These are phyloP conservation scores for Dalechampia spathulata DNA, from an alignment of 441 rosid species.

Conservation along the genomic window DNA sequence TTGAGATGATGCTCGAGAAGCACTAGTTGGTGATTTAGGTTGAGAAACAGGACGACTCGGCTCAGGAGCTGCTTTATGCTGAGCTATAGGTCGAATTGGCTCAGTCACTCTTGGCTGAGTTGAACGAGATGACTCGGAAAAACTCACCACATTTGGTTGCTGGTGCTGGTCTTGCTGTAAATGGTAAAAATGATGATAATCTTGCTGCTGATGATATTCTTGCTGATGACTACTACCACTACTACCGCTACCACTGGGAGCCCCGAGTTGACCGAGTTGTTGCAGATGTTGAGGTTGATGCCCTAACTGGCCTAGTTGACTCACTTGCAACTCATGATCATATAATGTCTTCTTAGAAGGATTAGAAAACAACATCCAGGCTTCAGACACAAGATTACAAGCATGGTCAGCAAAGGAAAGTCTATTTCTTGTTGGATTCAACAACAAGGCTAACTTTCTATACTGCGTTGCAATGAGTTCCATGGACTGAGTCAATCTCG, in stretches of 20 bases:
- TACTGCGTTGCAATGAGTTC: conserved; percentile 70
- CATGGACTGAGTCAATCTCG: conserved; percentile 45
- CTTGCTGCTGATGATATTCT: background rate
- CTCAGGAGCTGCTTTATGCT: conserved; percentile 10
- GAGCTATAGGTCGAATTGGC: conserved; percentile 14
- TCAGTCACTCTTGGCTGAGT: conserved; percentile 16
- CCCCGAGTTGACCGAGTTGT: conserved; percentile 8
- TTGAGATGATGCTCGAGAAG: conserved; percentile 13
- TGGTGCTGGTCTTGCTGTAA: background rate
- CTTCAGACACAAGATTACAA: conserved; percentile 59
- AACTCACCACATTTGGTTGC: background rate
- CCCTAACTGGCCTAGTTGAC: conserved; percentile 40
- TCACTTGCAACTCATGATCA: conserved; percentile 59
- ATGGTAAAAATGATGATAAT: background rate
- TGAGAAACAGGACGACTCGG: conserved; percentile 8
- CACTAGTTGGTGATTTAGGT: conserved; percentile 2
- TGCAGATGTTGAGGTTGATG: too few species aligned
- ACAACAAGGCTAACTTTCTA: conserved; percentile 61
- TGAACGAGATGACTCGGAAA: conserved; percentile 23
- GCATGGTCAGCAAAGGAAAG: conserved; percentile 78
- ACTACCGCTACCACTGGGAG: conserved; percentile 8
- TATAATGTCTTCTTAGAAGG: conserved; percentile 56
- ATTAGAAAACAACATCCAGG: conserved; percentile 73
- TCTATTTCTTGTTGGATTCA: conserved; percentile 52
- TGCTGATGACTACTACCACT: conserved; percentile 1